These are phyloP conservation scores for Adansonia gregorii DNA, from an alignment of 441 rosid genomes.

Conservation along the genomic window DNA sequence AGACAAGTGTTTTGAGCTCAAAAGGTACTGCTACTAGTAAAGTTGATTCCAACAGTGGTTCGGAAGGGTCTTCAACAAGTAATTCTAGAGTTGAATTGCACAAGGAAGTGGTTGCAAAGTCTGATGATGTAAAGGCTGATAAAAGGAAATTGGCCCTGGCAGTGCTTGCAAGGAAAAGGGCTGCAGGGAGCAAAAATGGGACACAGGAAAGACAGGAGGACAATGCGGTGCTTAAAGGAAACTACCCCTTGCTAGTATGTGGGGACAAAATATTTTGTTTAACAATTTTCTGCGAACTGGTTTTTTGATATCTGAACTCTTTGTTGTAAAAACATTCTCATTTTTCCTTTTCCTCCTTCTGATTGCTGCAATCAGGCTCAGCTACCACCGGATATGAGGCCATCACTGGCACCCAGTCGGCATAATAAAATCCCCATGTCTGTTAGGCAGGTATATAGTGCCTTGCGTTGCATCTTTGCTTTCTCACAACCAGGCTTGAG, in stretches of 20 bases:
- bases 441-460: slow-evolving; percentile 78
- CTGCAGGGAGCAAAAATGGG: slow-evolving; percentile 56
- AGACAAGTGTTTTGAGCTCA: slow-evolving; percentile 47
- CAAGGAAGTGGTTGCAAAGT: slow-evolving; percentile 46
- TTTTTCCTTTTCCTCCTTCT: background rate
- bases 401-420: slow-evolving; percentile 67
- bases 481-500: slow-evolving; percentile 9
- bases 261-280: background rate
- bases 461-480: slow-evolving; percentile 24
- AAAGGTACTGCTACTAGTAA: slow-evolving; percentile 46
- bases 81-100: slow-evolving; percentile 39
- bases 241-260: slow-evolving; percentile 83
- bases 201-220: slow-evolving; percentile 60
- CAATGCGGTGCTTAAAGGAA: slow-evolving; percentile 66
- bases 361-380: slow-evolving; percentile 70
- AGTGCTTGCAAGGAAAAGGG: slow-evolving; percentile 93
- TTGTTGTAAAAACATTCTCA: background rate
- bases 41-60: slow-evolving; percentile 38
- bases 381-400: slow-evolving; percentile 87
- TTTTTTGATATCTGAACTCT: background rate
- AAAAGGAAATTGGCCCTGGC: slow-evolving; percentile 96
- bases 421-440: slow-evolving; percentile 85
- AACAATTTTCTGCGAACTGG: background rate
- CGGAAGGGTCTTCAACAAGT: slow-evolving; percentile 38
- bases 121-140: slow-evolving; percentile 72